Conservation (phyloP, 78 protist species). For the slime mould (Dictyostelium discoideum) region DNA sequence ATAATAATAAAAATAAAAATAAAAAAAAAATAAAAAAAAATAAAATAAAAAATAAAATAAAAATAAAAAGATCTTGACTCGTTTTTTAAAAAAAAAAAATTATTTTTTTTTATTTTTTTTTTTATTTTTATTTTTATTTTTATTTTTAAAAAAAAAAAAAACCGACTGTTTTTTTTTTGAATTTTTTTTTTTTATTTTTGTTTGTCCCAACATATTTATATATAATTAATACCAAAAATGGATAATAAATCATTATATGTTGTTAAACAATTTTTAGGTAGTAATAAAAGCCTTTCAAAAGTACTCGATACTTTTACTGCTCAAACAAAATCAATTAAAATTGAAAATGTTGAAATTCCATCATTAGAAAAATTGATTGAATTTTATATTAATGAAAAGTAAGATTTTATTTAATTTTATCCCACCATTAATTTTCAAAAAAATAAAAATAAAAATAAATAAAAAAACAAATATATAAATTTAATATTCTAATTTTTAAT, state of each 20-base stretch:
- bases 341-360: neutral
- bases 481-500: neutral
- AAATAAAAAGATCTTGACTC: neutral
- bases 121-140: neutral
- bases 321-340: slow-evolving; percentile 1
- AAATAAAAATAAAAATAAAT: neutral
- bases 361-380: slow-evolving; percentile 11
- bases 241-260: slow-evolving; percentile 1
- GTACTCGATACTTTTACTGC: neutral
- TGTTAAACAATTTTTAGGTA: neutral
- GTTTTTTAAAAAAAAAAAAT: neutral
- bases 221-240: neutral
- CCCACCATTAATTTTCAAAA: too few relatives aligned
- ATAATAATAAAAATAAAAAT: neutral
- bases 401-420: neutral
- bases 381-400: slow-evolving; percentile 26
- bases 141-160: neutral
- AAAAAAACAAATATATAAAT: neutral
- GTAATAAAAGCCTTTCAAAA: neutral
- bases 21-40: neutral
- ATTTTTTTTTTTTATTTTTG: neutral
- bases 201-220: too few relatives aligned
- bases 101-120: too few relatives aligned
- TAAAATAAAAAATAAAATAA: neutral
- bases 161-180: neutral